Conservation (phyloP, 2,329 filamentous ascomycete genomes). For the Talaromyces sp. region DNA sequence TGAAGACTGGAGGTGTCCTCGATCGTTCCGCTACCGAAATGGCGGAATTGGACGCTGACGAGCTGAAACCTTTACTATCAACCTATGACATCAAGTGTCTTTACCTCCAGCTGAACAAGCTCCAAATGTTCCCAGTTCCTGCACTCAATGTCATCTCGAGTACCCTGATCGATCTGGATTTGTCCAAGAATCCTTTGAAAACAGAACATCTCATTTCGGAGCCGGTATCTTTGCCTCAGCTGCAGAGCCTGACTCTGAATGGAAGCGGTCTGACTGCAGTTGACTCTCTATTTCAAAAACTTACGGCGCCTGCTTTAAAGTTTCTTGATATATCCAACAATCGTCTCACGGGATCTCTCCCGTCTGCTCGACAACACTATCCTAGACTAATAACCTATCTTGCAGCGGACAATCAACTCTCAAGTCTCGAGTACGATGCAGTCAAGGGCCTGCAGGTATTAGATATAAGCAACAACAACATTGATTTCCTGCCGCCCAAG, state of each 20-base stretch:
- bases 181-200: constrained; percentile 69
- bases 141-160: constrained; percentile 66
- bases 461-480: constrained; percentile 79
- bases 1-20: constrained; percentile 47
- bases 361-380: constrained; percentile 61
- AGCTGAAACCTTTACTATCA: constrained; percentile 42
- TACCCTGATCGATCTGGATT: constrained; percentile 64
- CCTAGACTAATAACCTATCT: constrained; percentile 66
- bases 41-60: constrained; percentile 49
- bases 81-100: constrained; percentile 51
- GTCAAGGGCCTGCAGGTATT: constrained; percentile 70
- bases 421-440: constrained; percentile 65
- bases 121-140: constrained; percentile 61
- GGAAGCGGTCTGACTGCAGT: constrained; percentile 70
- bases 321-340: constrained; percentile 80
- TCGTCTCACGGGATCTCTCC: constrained; percentile 63
- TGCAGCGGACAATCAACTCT: constrained; percentile 72
- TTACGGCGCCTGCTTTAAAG: constrained; percentile 69
- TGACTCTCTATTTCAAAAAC: constrained; percentile 57
- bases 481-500: constrained; percentile 72
- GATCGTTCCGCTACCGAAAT: constrained; percentile 65
- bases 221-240: constrained; percentile 62
- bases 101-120: constrained; percentile 70
- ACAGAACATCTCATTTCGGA: constrained; percentile 62
- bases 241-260: constrained; percentile 71